Evolutionary conservation across 176 grass and related monocot species (phyloP).

Genomic region (Bolboschoenus planiculmis): DNA sequence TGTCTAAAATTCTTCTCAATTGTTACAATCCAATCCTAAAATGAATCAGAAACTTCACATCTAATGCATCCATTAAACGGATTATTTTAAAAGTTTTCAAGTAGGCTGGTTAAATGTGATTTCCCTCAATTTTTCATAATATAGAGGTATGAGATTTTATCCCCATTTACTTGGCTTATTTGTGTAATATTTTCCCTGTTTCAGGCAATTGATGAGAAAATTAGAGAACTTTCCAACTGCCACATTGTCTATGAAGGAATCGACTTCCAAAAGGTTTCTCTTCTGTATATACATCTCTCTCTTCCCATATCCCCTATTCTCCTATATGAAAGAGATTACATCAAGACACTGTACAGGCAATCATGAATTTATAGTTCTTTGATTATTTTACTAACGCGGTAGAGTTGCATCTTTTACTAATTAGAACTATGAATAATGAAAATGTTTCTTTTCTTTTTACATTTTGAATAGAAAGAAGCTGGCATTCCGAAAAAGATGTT

Average conservation of each 20-base stretch:
- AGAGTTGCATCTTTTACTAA: not conserved
- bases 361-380: not conserved
- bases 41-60: not conserved
- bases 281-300: not conserved
- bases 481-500: constrained; percentile 74
- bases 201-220: constrained; percentile 98
- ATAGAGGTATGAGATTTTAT: not conserved
- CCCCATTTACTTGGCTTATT: constrained; percentile 1
- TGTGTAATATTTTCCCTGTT: constrained; percentile 22
- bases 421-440: not conserved
- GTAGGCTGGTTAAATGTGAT: not conserved
- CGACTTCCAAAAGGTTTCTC: constrained; percentile 90
- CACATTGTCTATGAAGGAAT: constrained; percentile 97
- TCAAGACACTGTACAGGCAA: not conserved
- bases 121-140: not conserved
- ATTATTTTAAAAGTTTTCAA: not conserved
- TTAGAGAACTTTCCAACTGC: constrained; percentile 95
- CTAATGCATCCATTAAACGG: not conserved
- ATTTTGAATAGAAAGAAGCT: constrained; percentile 81
- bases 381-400: constrained; percentile 1
- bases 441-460: constrained; percentile 11
- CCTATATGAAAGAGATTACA: not conserved
- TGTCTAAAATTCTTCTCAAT: not conserved
- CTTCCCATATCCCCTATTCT: not conserved
- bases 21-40: not conserved